These are phyloP conservation scores for Purshia tridentata DNA, from an alignment of 306 rosid species.

Conservation along the genomic window DNA sequence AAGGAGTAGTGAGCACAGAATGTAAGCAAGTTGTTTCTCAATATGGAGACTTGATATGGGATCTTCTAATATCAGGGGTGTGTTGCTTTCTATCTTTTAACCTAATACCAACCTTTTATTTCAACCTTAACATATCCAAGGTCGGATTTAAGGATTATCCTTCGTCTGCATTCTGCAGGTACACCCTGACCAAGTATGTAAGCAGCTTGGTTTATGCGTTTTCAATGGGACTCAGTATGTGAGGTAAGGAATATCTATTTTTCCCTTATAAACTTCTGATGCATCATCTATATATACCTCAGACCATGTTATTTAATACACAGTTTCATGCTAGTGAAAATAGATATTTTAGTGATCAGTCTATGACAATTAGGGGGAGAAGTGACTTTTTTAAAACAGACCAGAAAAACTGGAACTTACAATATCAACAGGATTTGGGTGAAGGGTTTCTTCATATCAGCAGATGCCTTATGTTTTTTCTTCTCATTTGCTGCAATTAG, in stretches of 20 bases:
- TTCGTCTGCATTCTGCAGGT: slow-evolving; percentile 49
- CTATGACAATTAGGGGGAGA: not conserved
- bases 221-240: slow-evolving; percentile 31
- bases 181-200: slow-evolving; percentile 50
- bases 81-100: slow-evolving; percentile 17
- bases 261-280: not conserved
- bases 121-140: not conserved
- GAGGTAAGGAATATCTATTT: slow-evolving; percentile 41
- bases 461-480: not conserved
- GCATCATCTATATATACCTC: not conserved
- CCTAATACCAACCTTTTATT: not conserved
- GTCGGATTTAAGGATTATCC: slow-evolving; percentile 15
- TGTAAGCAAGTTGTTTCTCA: slow-evolving; percentile 68
- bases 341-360: not conserved
- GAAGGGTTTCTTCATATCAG: not conserved
- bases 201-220: slow-evolving; percentile 60
- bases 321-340: not conserved
- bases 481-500: slow-evolving; percentile 4
- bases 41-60: slow-evolving; percentile 83
- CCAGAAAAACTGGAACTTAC: not conserved
- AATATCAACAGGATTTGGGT: not conserved
- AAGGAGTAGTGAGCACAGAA: slow-evolving; percentile 73
- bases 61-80: slow-evolving; percentile 71
- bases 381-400: not conserved
- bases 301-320: not conserved